Evolutionary conservation across 352 stramenopile species (phyloP).

Genomic region (Phytophthora constricta): DNA sequence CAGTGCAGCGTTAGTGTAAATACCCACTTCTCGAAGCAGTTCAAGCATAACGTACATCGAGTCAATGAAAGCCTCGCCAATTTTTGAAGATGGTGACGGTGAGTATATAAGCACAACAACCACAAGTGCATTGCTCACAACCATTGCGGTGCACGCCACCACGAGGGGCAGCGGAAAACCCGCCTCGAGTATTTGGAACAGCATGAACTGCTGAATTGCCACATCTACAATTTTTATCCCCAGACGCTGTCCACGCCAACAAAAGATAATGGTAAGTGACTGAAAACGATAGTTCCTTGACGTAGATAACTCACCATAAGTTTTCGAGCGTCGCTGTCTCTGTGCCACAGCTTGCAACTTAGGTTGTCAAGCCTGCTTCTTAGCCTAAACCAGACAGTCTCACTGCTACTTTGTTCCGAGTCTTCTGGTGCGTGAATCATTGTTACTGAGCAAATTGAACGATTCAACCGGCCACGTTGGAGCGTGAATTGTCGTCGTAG

Average conservation of each 20-base stretch:
- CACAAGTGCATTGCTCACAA: slow-evolving; percentile 32
- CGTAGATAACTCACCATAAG: slow-evolving; percentile 17
- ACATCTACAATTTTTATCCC: slow-evolving; percentile 30
- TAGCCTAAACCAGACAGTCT: background rate
- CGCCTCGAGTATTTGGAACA: slow-evolving; percentile 30
- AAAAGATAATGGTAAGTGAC: slow-evolving; percentile 5
- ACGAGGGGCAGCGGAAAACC: slow-evolving; percentile 30
- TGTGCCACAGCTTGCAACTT: slow-evolving; percentile 1
- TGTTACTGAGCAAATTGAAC: slow-evolving; percentile 2
- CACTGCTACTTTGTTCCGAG: background rate
- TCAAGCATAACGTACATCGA: slow-evolving; percentile 29
- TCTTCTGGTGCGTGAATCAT: slow-evolving; percentile 7
- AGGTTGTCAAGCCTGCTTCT: background rate
- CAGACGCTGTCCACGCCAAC: slow-evolving; percentile 14
- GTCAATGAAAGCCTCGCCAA: slow-evolving; percentile 28
- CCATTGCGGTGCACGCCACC: slow-evolving; percentile 24
- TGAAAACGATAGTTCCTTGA: too few species aligned
- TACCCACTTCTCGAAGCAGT: background rate
- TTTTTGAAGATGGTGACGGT: slow-evolving; percentile 17
- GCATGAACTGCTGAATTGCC: slow-evolving; percentile 20
- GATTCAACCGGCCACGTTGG: too few species aligned
- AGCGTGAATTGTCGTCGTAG: slow-evolving; percentile 1
- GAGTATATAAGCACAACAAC: slow-evolving; percentile 21
- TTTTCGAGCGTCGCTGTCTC: slow-evolving; percentile 20
- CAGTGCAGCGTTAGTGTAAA: background rate